Conservation (phyloP, 176 grass and related monocot species). For the Chrysopogon serrulatus region DNA sequence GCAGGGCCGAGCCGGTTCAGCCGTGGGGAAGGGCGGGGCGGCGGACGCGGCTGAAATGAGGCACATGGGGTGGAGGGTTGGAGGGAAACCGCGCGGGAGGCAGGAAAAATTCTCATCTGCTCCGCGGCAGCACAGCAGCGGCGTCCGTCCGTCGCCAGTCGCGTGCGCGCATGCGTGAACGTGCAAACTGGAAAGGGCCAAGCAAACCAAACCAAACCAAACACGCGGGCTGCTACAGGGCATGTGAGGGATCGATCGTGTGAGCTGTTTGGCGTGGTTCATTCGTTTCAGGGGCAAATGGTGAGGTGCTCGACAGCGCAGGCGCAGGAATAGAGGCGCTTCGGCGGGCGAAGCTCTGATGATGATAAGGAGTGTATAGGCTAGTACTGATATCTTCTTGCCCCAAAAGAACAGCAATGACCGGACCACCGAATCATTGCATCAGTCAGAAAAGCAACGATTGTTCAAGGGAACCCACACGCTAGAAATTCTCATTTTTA, state of each 20-base stretch:
- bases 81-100: slow-evolving; percentile 4
- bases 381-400: background rate
- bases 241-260: background rate
- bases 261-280: slow-evolving; percentile 1
- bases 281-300: background rate
- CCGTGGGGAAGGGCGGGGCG: background rate
- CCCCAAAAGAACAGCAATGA: background rate
- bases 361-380: background rate
- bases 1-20: background rate
- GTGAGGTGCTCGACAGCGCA: background rate
- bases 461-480: background rate
- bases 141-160: background rate
- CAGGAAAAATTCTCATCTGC: background rate
- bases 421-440: background rate
- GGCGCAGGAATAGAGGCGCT: background rate
- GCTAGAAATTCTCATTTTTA: background rate
- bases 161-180: slow-evolving; percentile 15
- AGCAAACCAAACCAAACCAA: background rate
- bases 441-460: background rate
- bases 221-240: background rate
- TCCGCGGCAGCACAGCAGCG: background rate
- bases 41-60: background rate
- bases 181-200: background rate
- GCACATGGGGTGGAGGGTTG: background rate
- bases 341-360: background rate